Evolutionary conservation across 2,329 filamentous ascomycete genomes (phyloP), one percentile per base, ranked within the genome.

Genomic region (Colletotrichum zoysiae): DNA sequence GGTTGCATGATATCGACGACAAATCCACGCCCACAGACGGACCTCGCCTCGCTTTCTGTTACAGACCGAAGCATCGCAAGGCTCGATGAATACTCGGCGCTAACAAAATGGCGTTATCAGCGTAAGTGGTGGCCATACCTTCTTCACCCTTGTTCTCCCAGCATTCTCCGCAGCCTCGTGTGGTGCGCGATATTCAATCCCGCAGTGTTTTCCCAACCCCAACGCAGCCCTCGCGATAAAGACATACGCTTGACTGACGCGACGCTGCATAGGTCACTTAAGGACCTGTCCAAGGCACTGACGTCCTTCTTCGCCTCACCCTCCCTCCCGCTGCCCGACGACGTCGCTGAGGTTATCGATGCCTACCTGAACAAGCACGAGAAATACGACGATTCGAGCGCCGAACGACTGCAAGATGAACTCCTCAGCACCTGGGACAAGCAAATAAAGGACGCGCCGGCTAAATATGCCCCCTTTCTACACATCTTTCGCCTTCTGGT

Each of bases 381-480:
- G 67, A 87, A 88, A 75, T 87, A 89, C 74, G 93, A 95, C 76
- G 92, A 94, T 63, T 82, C 86, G 67, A 86, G 90, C 51, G 87
- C 90, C n/a, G 91, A 93, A 75, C 89, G 91, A 69, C 85, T 95
- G 62, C 90, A 94, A 73, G 92, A 94, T 51, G 93, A 95, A 76
- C 86, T 96, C 9, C 83, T 91, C 51, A 81, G 85, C 33, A 86
- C 93, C 65, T 94, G 91, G 82, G 86, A 91, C 70, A 90, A 88
- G 77, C 85, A 89, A 74, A 88, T 95, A 71, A 84, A 85, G 33
- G 86, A 86, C 44, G 84, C 85, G 33, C 83, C 88, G 2, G 79
- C 86, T 62, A 88, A 89, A 75, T 87, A 89, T 78, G 89, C 88
- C 11, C 82, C 89, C n/a, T 96, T 95, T 81, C 85, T 95, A 23